These are phyloP conservation scores for Chloroidium sp. DNA, from an alignment of 163 green algal species.

Conservation along the genomic window DNA sequence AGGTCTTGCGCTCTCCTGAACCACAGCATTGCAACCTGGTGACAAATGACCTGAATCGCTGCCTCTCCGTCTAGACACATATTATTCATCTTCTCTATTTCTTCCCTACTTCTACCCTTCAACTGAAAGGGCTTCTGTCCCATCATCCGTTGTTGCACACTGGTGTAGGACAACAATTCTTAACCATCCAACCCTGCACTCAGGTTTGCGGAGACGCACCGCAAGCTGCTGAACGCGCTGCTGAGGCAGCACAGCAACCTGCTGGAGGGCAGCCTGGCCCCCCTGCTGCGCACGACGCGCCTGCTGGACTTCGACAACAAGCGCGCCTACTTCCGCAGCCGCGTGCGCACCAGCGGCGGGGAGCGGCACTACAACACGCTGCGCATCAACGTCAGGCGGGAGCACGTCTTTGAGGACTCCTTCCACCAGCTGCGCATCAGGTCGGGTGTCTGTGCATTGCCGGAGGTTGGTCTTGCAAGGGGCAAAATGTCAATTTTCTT, in stretches of 20 bases:
- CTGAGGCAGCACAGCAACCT: constrained; percentile 62
- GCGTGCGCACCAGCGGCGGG: constrained; percentile 28
- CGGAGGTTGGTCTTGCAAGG: background rate
- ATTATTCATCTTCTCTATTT: background rate
- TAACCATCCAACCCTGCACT: too few relatives aligned
- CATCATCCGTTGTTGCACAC: too few relatives aligned
- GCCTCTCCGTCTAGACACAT: background rate
- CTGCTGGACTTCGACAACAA: constrained; percentile 99
- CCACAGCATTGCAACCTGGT: too few relatives aligned
- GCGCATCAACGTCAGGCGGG: constrained; percentile 68
- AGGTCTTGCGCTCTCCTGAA: constrained; percentile 2
- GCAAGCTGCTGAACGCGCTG: constrained; percentile 82
- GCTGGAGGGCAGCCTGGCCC: constrained; percentile 62
- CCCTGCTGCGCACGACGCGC: constrained; percentile 65
- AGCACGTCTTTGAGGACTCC: constrained; percentile 90
- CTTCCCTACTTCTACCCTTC: background rate
- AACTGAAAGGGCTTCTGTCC: background rate
- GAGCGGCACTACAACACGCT: constrained; percentile 57
- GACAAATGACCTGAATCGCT: background rate
- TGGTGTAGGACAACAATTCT: too few relatives aligned
- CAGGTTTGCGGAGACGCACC: constrained; percentile 81
- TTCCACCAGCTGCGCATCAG: constrained; percentile 88
- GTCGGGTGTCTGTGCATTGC: background rate
- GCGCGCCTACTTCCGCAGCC: constrained; percentile 53
- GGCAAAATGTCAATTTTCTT: background rate